A percentile compares a stretch with the other conserved stretches of the same genome.
phyloP scores from a whole-genome alignment of 345 rosid genomes.

The Arabis alpina region DNA sequence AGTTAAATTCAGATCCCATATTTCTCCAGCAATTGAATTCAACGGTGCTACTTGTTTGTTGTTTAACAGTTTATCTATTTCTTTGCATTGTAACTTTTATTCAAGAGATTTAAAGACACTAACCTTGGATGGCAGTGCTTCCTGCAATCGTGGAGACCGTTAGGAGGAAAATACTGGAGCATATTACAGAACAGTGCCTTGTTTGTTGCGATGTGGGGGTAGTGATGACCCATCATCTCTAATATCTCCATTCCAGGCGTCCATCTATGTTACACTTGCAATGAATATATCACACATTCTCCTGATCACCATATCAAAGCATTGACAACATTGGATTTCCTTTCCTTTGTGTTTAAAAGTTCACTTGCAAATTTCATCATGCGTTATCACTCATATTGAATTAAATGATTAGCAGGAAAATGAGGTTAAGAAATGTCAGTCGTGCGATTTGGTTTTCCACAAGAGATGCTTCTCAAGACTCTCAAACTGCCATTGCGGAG shows the following conservation, averaged over 20 bases:
- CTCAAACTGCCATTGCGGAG: conserved; percentile 70
- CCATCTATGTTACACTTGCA: conserved; percentile 8
- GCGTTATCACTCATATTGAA: background rate
- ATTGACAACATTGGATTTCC: background rate
- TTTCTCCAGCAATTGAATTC: conserved; percentile 18
- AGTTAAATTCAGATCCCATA: conserved; percentile 20
- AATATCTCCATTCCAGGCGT: conserved; percentile 94
- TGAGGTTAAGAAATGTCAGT: conserved; percentile 61
- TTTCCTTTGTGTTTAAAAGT: background rate
- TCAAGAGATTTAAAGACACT: conserved; percentile 30
- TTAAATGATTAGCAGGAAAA: conserved; percentile 64
- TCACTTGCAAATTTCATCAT: background rate
- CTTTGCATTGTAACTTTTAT: conserved; percentile 11
- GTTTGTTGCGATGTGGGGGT: conserved; percentile 93
- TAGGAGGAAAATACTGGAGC: conserved; percentile 76
- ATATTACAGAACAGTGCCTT: conserved; percentile 85
- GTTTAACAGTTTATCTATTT: conserved; percentile 12
- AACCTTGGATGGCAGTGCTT: conserved; percentile 56
- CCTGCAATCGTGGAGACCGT: conserved; percentile 85
- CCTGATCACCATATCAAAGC: conserved; percentile 17
- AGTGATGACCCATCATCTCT: conserved; percentile 89
- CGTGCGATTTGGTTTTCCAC: conserved; percentile 71
- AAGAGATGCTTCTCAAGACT: conserved; percentile 74
- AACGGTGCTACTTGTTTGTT: conserved; percentile 10
- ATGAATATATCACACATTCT: conserved; percentile 1